Base-by-base conservation (phyloP, 345 rosid species). In the Eucalyptus regnans region DNA sequence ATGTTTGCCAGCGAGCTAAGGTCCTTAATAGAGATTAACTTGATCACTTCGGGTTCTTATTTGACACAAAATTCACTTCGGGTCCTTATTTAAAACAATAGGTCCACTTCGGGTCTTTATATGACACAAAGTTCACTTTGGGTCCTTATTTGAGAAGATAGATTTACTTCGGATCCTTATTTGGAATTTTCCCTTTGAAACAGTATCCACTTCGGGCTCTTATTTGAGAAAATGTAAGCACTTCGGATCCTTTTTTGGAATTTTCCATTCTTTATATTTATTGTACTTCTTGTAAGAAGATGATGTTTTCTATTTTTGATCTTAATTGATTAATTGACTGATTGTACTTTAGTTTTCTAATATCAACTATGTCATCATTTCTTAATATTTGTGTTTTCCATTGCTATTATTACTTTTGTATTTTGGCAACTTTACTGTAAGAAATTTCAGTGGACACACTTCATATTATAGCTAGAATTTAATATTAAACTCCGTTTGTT, bases 171-270 rank as follows among this genome's bases (percentile, higher is more conserved):
- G 18, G 0, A 7, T 52, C 0, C 1, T 52, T 52, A 52, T 7
- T 52, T 41, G 41, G 41, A 41, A 41, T 41, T 41, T 41, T 41
- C 41, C 41, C 4, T 41, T 41, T 17, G 1, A 52, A 52, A 52
- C 0, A 7, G 2, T 52, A 0, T 17, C 0, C 1, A 52, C 23
- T 52, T 7, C 0, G 4, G 0, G 23, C 1, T 0, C 0, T 52
- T 52, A 52, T 18, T 52, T 52, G 23, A 52, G 56, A 52, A 52
- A 18, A 18, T 52, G 0, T 0, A 0, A 4, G 4, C 2, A 52
- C 1, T 52, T 52, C 0, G 1, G 4, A 2, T 17, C 9, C 0
- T 7, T 18, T 52, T 18, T 52, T 52, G 56, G 23, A 52, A 52
- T 52, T 52, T 18, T 18, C 9, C 56, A 0, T 68, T 68, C 43